These are phyloP conservation scores for Laetiporus sulphureus DNA, from an alignment of 1,284 basidiomycete genomes.

Conservation along the genomic window DNA sequence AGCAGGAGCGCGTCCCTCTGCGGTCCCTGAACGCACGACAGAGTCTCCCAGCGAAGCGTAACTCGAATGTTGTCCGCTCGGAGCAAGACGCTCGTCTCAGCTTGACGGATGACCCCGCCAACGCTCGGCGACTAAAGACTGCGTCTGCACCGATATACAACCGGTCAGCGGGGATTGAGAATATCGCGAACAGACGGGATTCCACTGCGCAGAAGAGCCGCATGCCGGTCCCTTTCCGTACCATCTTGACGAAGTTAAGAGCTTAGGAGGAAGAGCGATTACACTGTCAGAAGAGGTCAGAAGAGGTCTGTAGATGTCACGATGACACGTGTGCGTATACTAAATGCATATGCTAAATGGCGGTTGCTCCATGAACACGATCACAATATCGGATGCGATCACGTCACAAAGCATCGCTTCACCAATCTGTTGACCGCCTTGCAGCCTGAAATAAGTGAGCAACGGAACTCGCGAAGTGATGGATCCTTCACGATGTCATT, in stretches of 20 bases:
- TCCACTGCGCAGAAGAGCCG: conserved; percentile 16
- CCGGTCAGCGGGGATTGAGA: neutral
- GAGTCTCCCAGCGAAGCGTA: conserved; percentile 15
- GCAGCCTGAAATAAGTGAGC: too few species aligned
- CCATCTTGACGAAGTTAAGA: conserved; percentile 23
- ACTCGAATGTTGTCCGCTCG: conserved; percentile 5
- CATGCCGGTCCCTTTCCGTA: conserved; percentile 23
- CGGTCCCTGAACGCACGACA: conserved; percentile 17
- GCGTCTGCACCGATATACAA: conserved; percentile 9
- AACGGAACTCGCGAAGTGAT: too few species aligned
- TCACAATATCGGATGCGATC: too few species aligned
- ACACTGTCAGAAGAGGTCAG: too few species aligned
- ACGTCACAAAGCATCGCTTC: too few species aligned
- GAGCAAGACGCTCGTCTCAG: conserved; percentile 3
- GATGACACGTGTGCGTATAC: too few species aligned
- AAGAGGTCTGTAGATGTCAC: too few species aligned
- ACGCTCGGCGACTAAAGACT: conserved; percentile 11
- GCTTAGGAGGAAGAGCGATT: conserved; percentile 7
- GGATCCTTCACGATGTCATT: too few species aligned
- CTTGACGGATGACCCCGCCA: conserved; percentile 8
- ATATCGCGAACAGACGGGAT: conserved; percentile 7
- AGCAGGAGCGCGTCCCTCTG: conserved; percentile 14
- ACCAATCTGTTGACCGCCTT: too few species aligned
- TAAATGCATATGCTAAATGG: too few species aligned
- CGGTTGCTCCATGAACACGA: too few species aligned